Conservation (phyloP, 2,329 filamentous ascomycete species). For the Apiospora malaysiana region DNA sequence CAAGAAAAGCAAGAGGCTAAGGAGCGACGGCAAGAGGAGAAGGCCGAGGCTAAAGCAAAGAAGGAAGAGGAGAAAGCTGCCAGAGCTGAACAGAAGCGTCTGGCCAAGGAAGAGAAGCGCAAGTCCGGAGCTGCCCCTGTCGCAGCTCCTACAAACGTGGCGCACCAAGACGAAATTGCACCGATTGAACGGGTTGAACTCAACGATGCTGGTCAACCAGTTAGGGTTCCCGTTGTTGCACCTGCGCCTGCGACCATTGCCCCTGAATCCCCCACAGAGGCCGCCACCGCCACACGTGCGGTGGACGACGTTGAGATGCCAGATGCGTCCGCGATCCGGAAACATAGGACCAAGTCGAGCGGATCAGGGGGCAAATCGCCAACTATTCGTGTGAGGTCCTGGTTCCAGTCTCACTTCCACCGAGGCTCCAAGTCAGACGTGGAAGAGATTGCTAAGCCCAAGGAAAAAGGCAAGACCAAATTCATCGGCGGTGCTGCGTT, state of each 20-base stretch:
- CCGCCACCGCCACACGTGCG: neutral
- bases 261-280: neutral
- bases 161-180: constrained; percentile 32
- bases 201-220: constrained; percentile 35
- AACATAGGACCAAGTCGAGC: constrained; percentile 27
- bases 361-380: constrained; percentile 30
- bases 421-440: constrained; percentile 46
- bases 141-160: neutral
- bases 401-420: constrained; percentile 61
- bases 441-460: constrained; percentile 19
- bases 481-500: constrained; percentile 60
- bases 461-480: constrained; percentile 41
- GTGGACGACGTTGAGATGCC: neutral
- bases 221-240: constrained; percentile 23
- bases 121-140: constrained; percentile 46
- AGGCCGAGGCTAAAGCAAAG: constrained; percentile 41
- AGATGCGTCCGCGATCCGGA: constrained; percentile 22
- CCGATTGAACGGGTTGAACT: constrained; percentile 27
- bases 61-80: constrained; percentile 59
- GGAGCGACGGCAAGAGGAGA: constrained; percentile 56
- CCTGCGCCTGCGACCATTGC: neutral
- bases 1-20: constrained; percentile 56
- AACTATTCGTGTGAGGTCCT: constrained; percentile 50
- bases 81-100: constrained; percentile 59
- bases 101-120: constrained; percentile 58